Evolutionary conservation across 768 basidiomycete genomes (phyloP).

Genomic region (Podaxis pistillaris): DNA sequence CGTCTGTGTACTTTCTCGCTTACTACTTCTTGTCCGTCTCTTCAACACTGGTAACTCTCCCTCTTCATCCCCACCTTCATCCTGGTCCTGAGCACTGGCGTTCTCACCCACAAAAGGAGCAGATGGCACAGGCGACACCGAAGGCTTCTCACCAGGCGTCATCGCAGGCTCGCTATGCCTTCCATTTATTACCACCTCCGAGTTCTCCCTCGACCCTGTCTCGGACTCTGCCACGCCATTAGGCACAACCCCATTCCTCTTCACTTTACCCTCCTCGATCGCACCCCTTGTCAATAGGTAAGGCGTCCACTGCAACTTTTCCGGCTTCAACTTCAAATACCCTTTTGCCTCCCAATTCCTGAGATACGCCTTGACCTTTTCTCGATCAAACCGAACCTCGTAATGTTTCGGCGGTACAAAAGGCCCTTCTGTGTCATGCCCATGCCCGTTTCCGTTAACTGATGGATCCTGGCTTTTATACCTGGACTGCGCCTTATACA

Average conservation of each 20-base stretch:
- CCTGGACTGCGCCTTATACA: constrained; percentile 56
- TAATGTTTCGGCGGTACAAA: constrained; percentile 71
- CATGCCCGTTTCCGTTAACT: constrained; percentile 30
- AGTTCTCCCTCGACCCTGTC: background rate
- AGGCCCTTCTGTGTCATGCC: constrained; percentile 42
- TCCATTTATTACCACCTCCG: background rate
- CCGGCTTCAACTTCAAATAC: constrained; percentile 72
- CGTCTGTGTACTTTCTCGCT: constrained; percentile 11
- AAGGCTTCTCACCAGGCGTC: background rate
- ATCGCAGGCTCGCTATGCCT: background rate
- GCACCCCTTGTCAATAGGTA: constrained; percentile 64
- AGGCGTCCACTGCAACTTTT: constrained; percentile 93
- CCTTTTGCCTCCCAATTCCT: constrained; percentile 74
- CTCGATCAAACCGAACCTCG: constrained; percentile 70
- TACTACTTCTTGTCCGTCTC: constrained; percentile 2
- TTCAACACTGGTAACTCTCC: constrained; percentile 15
- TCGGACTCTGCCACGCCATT: constrained; percentile 3
- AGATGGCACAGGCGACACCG: constrained; percentile 1
- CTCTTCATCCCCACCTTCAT: constrained; percentile 22
- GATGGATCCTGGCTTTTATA: constrained; percentile 23
- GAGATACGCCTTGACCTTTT: constrained; percentile 63
- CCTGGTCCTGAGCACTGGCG: background rate
- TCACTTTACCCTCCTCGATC: constrained; percentile 22
- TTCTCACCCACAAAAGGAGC: background rate
- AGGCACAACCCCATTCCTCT: constrained; percentile 1